Evolutionary conservation across 176 grass and related monocot species (phyloP).

Genomic region (Cenchrus americanus): DNA sequence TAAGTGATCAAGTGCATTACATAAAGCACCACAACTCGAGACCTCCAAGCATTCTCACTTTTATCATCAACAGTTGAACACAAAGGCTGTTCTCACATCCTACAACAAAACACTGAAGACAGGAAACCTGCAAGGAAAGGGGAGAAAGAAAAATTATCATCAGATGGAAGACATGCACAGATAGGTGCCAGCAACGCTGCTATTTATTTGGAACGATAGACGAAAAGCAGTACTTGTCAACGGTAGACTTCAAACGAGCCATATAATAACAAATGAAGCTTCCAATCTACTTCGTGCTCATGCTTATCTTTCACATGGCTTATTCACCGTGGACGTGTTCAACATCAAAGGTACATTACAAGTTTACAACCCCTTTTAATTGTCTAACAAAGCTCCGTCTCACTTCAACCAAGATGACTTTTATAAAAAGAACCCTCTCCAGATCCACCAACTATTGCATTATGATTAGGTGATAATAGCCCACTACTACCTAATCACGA

Average conservation of each 20-base stretch:
- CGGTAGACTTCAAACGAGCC: background rate
- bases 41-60: constrained; percentile 53
- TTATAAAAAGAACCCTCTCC: background rate
- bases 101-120: constrained; percentile 13
- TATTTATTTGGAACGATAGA: constrained; percentile 18
- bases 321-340: constrained; percentile 42
- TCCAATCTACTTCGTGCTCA: constrained; percentile 5
- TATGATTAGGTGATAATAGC: constrained; percentile 42
- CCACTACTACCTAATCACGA: background rate
- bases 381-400: background rate
- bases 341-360: background rate
- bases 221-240: constrained; percentile 17
- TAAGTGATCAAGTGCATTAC: constrained; percentile 71
- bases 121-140: constrained; percentile 38
- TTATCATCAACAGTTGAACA: constrained; percentile 30
- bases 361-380: constrained; percentile 7
- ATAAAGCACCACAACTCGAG: constrained; percentile 8
- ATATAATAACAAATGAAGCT: constrained; percentile 1
- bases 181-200: background rate
- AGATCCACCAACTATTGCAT: constrained; percentile 14
- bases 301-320: constrained; percentile 18
- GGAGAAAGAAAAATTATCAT: background rate
- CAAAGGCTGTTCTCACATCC: constrained; percentile 2
- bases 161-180: background rate
- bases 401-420: background rate